Base-by-base conservation (phyloP, 371 early-diverging fungal genomes). In the Phascolomyces articulosus region DNA sequence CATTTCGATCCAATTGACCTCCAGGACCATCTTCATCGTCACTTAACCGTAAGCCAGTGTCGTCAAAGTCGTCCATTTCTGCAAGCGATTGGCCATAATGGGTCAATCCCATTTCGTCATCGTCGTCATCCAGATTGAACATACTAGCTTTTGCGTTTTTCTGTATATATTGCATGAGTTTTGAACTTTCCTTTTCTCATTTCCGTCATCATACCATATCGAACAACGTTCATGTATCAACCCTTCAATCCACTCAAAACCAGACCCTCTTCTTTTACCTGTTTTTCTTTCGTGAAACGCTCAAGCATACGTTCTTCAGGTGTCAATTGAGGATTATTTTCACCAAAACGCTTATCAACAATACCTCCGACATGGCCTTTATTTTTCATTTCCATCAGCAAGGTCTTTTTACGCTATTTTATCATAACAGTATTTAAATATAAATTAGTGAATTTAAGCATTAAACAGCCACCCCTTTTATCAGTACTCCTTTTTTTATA, bases 291-390 rank as follows among this genome's bases (percentile, higher is more conserved):
- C n/a, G 96, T 92, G 76, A 95, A 96, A 70, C 98, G 87, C 76
- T 90, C 90, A 78, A 96, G 67, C 97, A 97, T 95, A 69, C 93
- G 95, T 62, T 98, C 98, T 82, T 98, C 98, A 2, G 92, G 85
- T 34, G 95, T 91, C 89, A 98, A 79, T 28, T 74, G 83, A 18
- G 93, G 87, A 66, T 96, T 87, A 71, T 90, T 90, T 73, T 98
- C 98, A 73, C 98, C 98, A 74, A 98, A 95, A 66, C 98, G 93
- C 40, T 91, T 85, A 84, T 98, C 98, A 40, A 95, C 85, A 41
- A 98, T 80, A 23, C 90, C 91, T 61, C 93, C 91, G 29, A 83
- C 84, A 58, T 87, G 87, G 65, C 87, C 80, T 63, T 88, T 88
- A 58, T 79, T 83, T 51, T 87, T 75, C 70, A 93, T 75, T 77